Percentiles rank a stretch among this genome's conserved stretches.
These are phyloP conservation scores for Rosellinia necatrix DNA, from an alignment of 2,329 filamentous ascomycete genomes.

Conservation along the genomic window DNA sequence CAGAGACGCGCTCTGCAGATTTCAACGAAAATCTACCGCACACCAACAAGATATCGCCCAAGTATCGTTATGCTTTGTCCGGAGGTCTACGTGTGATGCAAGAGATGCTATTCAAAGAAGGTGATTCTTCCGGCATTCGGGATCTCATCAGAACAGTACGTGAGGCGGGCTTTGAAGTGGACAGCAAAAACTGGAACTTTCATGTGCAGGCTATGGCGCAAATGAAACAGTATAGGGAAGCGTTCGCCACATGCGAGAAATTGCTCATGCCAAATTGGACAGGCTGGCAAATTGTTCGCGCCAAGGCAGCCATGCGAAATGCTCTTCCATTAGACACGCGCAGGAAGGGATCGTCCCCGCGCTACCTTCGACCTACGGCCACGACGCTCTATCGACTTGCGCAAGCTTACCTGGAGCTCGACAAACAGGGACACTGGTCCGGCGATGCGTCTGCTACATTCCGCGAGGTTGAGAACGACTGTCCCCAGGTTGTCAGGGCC, in stretches of 20 bases:
- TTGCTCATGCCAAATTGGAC: conserved; percentile 79
- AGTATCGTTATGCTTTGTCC: conserved; percentile 58
- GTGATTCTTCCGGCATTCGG: conserved; percentile 53
- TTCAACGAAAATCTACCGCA: conserved; percentile 24
- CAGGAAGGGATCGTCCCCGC: conserved; percentile 44
- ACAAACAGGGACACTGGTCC: conserved; percentile 55
- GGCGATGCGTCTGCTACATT: conserved; percentile 48
- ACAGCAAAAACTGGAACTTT: conserved; percentile 80
- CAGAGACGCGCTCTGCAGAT: conserved; percentile 45
- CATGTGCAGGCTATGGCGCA: conserved; percentile 71
- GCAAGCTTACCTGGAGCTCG: conserved; percentile 55
- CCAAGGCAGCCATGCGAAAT: conserved; percentile 33
- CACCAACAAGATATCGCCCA: conserved; percentile 51
- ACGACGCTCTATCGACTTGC: conserved; percentile 55
- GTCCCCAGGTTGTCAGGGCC: conserved; percentile 38
- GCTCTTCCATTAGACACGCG: conserved; percentile 46
- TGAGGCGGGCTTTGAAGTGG: conserved; percentile 71
- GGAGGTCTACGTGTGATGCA: conserved; percentile 56
- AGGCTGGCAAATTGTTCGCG: conserved; percentile 63
- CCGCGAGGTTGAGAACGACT: conserved; percentile 45
- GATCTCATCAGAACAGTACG: conserved; percentile 60
- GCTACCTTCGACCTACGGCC: conserved; percentile 46
- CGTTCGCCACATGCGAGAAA: conserved; percentile 75
- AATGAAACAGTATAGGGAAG: conserved; percentile 63
- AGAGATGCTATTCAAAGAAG: conserved; percentile 46